A percentile compares a stretch with the other conserved stretches of the same genome.
phyloP scores from a whole-genome alignment of 768 basidiomycete genomes.

The Leccinellum rugosiceps region DNA sequence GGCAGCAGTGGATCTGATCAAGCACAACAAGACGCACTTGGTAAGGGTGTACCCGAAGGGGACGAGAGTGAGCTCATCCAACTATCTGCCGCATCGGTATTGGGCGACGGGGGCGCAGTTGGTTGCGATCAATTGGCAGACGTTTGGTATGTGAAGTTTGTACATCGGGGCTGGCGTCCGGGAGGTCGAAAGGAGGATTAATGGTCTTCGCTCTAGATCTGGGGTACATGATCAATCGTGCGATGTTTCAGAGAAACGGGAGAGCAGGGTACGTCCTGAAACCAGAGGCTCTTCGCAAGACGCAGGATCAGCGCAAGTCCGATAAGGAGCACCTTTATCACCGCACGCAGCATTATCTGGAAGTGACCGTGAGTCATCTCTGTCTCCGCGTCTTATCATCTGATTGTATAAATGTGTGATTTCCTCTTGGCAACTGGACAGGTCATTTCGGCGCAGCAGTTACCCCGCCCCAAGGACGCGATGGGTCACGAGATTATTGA shows the following conservation, averaged over 20 bases:
- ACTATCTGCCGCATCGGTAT: conserved; percentile 84
- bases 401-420: not conserved
- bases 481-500: conserved; percentile 59
- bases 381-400: not conserved
- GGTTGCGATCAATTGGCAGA: conserved; percentile 98
- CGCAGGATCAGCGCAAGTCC: conserved; percentile 46
- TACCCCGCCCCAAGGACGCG: conserved; percentile 69
- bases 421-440: conserved; percentile 19
- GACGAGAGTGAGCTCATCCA: conserved; percentile 73
- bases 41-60: conserved; percentile 88
- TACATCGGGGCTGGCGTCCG: not conserved
- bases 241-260: conserved; percentile 94
- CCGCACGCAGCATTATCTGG: conserved; percentile 57
- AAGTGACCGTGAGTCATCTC: conserved; percentile 50
- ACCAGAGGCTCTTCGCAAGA: conserved; percentile 68
- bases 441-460: conserved; percentile 87
- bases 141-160: conserved; percentile 62
- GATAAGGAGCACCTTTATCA: conserved; percentile 56
- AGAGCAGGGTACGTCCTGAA: conserved; percentile 88
- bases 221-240: conserved; percentile 88
- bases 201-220: conserved; percentile 52
- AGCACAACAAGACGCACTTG: conserved; percentile 81
- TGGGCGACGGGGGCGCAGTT: conserved; percentile 90
- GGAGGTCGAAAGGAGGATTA: not conserved
- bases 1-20: conserved; percentile 59